phyloP scores from a whole-genome alignment of 108 stramenopile species.

The Nitzschia sp. region DNA sequence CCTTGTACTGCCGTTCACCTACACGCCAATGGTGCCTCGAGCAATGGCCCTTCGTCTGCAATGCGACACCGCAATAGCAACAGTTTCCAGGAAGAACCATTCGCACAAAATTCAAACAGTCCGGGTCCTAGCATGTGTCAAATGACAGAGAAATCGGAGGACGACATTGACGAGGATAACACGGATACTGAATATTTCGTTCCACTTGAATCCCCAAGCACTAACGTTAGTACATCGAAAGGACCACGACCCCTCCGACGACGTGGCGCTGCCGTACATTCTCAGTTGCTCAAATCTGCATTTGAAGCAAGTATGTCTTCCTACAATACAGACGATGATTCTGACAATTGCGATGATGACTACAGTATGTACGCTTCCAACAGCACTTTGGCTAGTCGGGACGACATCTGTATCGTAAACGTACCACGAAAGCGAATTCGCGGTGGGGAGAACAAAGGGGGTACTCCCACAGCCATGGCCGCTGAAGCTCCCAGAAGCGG shows the following conservation, averaged over 20 bases:
- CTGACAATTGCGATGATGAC: conserved; percentile 7
- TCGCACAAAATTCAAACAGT: no score
- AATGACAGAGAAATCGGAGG: no score
- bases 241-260: conserved; percentile 3
- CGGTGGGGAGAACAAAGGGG: neutral
- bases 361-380: conserved; percentile 13
- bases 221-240: neutral
- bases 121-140: no score
- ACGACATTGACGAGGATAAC: no score
- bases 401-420: neutral
- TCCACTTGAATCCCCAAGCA: neutral
- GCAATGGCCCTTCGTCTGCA: no score
- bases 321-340: conserved; percentile 1
- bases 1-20: no score
- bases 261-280: conserved; percentile 11
- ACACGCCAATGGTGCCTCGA: no score
- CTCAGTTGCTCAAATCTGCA: conserved; percentile 8
- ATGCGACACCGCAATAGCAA: no score
- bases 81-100: no score
- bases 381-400: conserved; percentile 6
- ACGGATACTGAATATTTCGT: neutral
- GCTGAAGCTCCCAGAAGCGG: neutral
- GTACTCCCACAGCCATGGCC: no score
- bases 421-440: neutral
- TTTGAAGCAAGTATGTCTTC: conserved; percentile 18